phyloP scores from a whole-genome alignment of 305 asterid species.

The Euphrasia arctica region DNA sequence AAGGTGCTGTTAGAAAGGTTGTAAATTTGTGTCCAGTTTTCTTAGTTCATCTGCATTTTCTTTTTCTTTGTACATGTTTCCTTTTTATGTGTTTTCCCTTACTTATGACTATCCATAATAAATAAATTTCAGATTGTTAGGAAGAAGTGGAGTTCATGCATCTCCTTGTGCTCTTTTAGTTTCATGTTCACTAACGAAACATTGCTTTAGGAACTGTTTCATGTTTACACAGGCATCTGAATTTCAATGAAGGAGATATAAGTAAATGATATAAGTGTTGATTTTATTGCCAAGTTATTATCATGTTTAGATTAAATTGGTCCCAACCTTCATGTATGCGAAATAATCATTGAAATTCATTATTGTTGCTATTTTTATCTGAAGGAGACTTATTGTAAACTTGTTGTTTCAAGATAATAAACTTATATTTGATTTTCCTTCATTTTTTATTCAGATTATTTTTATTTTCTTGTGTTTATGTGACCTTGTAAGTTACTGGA shows the following conservation, averaged over 20 bases:
- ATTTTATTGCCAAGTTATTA: slow-evolving; percentile 6
- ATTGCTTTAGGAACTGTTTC: background rate
- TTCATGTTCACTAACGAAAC: background rate
- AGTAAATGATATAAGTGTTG: background rate
- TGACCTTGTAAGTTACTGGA: slow-evolving; percentile 14
- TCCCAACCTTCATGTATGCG: background rate
- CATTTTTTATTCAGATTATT: background rate
- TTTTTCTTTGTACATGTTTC: slow-evolving; percentile 12
- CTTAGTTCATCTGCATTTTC: background rate
- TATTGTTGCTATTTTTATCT: slow-evolving; percentile 2
- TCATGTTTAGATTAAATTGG: slow-evolving; percentile 4
- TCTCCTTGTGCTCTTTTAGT: background rate
- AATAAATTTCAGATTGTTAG: slow-evolving; percentile 9
- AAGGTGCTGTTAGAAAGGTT: slow-evolving; percentile 75
- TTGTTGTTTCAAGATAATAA: slow-evolving; percentile 9
- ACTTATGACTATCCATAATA: slow-evolving; percentile 6
- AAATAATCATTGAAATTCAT: background rate
- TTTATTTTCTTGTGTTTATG: slow-evolving; percentile 4
- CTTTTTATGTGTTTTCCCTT: background rate
- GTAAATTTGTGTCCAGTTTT: slow-evolving; percentile 14
- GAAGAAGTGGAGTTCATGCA: slow-evolving; percentile 8
- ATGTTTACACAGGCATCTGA: background rate
- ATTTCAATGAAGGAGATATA: background rate
- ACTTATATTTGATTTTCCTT: background rate
- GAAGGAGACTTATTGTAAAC: background rate